These are phyloP conservation scores for Kazachstania sp. DNA, from an alignment of 1,139 yeast genomes.

Conservation along the genomic window DNA sequence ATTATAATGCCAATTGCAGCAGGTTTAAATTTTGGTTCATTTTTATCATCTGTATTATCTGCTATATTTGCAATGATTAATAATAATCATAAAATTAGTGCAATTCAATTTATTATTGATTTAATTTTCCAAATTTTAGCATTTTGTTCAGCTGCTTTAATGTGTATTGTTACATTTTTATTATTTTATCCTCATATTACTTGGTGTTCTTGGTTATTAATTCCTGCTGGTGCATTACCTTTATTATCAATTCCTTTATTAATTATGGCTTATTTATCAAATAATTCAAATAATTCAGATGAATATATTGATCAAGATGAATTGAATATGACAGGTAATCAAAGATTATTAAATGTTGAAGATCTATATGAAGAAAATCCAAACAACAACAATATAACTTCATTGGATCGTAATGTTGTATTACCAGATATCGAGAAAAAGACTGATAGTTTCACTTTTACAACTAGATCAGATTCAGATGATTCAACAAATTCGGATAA, in stretches of 20 bases:
- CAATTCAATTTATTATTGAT: conserved; percentile 29
- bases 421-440: conserved; percentile 9
- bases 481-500: neutral
- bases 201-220: conserved; percentile 64
- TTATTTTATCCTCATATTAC: conserved; percentile 54
- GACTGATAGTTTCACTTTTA: neutral
- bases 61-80: conserved; percentile 4
- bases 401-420: conserved; percentile 4
- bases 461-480: neutral
- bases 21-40: conserved; percentile 47
- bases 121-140: conserved; percentile 36
- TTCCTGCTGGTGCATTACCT: conserved; percentile 55
- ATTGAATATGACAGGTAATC: neutral
- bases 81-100: conserved; percentile 25
- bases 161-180: conserved; percentile 47
- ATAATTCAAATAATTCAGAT: conserved; percentile 18
- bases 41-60: conserved; percentile 34
- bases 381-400: neutral
- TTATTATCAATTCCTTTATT: conserved; percentile 39
- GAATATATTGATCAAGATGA: neutral
- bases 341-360: conserved; percentile 1
- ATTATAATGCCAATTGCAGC: conserved; percentile 78
- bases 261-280: conserved; percentile 32
- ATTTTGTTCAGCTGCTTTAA: conserved; percentile 44
- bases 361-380: conserved; percentile 2